Conservation (phyloP, 345 rosid genomes). For the Eucalyptus melliodora region DNA sequence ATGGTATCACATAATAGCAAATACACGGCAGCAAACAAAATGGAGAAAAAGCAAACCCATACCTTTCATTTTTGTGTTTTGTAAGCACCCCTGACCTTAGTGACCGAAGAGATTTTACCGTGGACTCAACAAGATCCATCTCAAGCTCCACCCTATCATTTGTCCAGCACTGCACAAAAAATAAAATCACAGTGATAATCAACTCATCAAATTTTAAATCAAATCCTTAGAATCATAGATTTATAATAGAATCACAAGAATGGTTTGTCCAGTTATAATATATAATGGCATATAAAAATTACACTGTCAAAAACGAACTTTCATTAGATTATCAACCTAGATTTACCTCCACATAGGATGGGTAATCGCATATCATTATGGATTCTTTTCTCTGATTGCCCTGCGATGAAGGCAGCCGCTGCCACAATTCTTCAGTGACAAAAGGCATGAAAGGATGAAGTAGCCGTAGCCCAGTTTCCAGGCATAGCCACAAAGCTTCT, state of each 20-base stretch:
- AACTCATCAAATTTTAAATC: background rate
- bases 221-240: background rate
- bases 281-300: background rate
- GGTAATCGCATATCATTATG: constrained; percentile 73
- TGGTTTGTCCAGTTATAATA: background rate
- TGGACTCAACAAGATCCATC: constrained; percentile 67
- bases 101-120: constrained; percentile 62
- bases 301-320: background rate
- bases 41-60: background rate
- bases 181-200: background rate
- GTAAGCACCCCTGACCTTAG: constrained; percentile 65
- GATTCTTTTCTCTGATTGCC: constrained; percentile 42
- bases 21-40: background rate
- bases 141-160: constrained; percentile 57
- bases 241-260: background rate
- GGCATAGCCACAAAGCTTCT: constrained; percentile 64
- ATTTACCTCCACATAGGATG: constrained; percentile 51
- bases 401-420: constrained; percentile 57
- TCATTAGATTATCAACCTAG: background rate
- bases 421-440: constrained; percentile 96
- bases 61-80: constrained; percentile 79
- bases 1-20: background rate
- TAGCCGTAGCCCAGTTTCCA: constrained; percentile 79
- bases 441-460: constrained; percentile 98
- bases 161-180: constrained; percentile 41